phyloP scores from a whole-genome alignment of 768 basidiomycete species.

The Panellus pusillus region DNA sequence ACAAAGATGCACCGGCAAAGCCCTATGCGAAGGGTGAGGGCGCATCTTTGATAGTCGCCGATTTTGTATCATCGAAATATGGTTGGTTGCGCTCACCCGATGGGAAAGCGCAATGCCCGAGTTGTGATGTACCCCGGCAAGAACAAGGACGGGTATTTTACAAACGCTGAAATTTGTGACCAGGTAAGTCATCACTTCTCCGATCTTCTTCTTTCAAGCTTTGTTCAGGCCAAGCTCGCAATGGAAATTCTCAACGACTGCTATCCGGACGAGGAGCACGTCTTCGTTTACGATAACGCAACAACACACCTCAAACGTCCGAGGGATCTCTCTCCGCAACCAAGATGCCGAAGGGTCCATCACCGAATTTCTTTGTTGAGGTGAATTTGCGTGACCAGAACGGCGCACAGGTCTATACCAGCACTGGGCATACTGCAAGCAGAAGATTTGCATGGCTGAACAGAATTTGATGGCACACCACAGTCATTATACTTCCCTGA shows the following conservation, averaged over 20 bases:
- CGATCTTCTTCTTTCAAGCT: too few relatives aligned
- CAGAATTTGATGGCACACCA: conserved; percentile 16
- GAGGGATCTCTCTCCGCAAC: conserved; percentile 24
- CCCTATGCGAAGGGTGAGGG: conserved; percentile 37
- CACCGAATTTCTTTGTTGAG: not conserved
- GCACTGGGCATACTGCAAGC: not conserved
- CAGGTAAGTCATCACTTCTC: too few relatives aligned
- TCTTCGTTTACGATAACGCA: conserved; percentile 7
- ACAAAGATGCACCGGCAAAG: conserved; percentile 18
- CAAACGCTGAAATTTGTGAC: conserved; percentile 14
- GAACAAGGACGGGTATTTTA: conserved; percentile 27
- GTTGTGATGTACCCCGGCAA: conserved; percentile 28
- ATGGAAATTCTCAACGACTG: conserved; percentile 27
- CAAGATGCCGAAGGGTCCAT: conserved; percentile 22
- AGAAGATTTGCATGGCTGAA: conserved; percentile 16
- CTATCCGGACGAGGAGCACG: conserved; percentile 25
- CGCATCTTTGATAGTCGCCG: conserved; percentile 33
- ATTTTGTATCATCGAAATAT: conserved; percentile 36
- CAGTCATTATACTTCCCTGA: conserved; percentile 25
- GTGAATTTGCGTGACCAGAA: not conserved
- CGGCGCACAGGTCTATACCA: not conserved
- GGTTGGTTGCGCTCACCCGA: conserved; percentile 28
- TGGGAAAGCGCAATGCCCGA: conserved; percentile 18
- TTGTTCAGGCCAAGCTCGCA: conserved; percentile 13
- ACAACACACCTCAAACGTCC: conserved; percentile 20